Evolutionary conservation across 176 grass and related monocot genomes (phyloP), one percentile per base, ranked within the genome.

Genomic region (Oryza meridionalis): DNA sequence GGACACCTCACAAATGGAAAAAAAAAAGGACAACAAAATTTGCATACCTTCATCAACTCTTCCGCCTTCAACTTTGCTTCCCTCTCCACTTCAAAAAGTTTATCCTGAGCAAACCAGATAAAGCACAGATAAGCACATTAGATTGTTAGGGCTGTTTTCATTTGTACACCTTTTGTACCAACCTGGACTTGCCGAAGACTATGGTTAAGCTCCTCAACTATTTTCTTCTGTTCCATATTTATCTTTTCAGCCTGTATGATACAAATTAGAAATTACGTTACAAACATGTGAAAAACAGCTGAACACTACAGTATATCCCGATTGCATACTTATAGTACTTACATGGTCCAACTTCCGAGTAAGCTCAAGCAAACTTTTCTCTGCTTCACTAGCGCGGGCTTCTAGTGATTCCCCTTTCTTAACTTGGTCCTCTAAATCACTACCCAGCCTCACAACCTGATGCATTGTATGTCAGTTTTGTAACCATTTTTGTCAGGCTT

Each of bases 401-500:
- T 91, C 92, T 38, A 88, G 70, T 8, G 72, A 29, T 27, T 91
- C 92, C 61, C 83, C 87, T 83, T 89, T 89, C 74, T 38, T 70
- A 59, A 86, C 68, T 21, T 87, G 86, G 35, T 73, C 78, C 35
- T 89, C 86, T 75, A 94, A 59, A 84, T 94, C 89, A 62, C 65
- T 91, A 1, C 84, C 85, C 42, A 94, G 46, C 83, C 80, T 84
- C 79, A 89, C 65, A 47, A 89, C 73, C 92, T 94, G 77, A 75
- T 37, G 25, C 6, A 67, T 67, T 25, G 5, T 72, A 24, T 22
- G 29, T 85, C 63, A 84, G 13, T 38, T 21, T 9, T 22, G 38
- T 33, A 16, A 3, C 3, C 25, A 78, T 17, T 6, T 21, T 70
- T 45, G 9, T 0, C 12, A 40, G 69, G 21, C 61, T 17, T 12